A percentile compares a stretch with the other conserved stretches of the same genome.
Conservation (phyloP, 75 land plant genomes). For the Selaginella moellendorffii region DNA sequence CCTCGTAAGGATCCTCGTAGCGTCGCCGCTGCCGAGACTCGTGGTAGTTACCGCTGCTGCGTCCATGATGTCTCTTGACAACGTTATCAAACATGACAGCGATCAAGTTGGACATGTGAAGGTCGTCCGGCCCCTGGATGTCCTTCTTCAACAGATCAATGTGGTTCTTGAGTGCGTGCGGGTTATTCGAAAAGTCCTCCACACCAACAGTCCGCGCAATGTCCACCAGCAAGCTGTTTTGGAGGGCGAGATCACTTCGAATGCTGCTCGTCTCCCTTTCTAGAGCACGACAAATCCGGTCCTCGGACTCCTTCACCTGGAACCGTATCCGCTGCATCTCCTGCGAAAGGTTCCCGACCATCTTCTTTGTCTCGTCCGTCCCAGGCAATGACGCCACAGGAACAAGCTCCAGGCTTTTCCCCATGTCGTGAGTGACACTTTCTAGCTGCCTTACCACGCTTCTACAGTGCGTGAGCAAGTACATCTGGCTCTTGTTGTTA, state of each 20-base stretch:
- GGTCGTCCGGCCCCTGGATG: not conserved
- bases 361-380: conserved; percentile 21
- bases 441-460: conserved; percentile 21
- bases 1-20: conserved; percentile 64
- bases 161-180: conserved; percentile 22
- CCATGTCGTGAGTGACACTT: conserved; percentile 25
- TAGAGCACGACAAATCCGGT: conserved; percentile 14
- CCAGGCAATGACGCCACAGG: no score
- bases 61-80: conserved; percentile 42
- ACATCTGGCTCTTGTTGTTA: conserved; percentile 25
- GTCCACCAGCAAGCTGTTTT: conserved; percentile 15
- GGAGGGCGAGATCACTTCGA: conserved; percentile 17
- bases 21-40: conserved; percentile 26
- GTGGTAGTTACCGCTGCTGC: conserved; percentile 22
- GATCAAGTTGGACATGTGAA: conserved; percentile 17
- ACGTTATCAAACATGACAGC: conserved; percentile 41
- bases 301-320: conserved; percentile 19
- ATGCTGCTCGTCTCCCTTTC: conserved; percentile 15
- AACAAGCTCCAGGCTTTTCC: conserved; percentile 26
- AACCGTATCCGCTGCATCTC: conserved; percentile 30
- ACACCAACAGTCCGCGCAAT: conserved; percentile 29
- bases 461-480: conserved; percentile 27
- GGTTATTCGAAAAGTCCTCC: conserved; percentile 17
- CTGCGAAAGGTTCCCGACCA: conserved; percentile 22
- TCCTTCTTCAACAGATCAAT: conserved; percentile 23